Evolutionary conservation across 768 basidiomycete genomes (phyloP).

Genomic region (Peribolospora baueri): DNA sequence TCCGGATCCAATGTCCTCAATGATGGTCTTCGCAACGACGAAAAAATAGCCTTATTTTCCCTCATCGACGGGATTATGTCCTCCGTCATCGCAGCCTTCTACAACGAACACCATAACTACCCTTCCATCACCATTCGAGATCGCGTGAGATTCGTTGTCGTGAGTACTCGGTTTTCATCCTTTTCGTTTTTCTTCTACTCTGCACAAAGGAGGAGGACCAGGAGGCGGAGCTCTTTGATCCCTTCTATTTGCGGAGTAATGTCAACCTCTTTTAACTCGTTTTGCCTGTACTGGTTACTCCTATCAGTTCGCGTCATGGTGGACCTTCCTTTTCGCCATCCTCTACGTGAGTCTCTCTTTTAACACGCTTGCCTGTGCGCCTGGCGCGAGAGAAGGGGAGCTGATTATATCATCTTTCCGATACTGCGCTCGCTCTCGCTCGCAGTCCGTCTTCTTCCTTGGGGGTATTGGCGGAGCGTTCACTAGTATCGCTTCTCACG

Average conservation of each 20-base stretch:
- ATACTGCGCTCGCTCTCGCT: slow-evolving; percentile 6
- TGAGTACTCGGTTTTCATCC: background rate
- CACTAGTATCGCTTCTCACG: slow-evolving; percentile 12
- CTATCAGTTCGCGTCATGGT: slow-evolving; percentile 7
- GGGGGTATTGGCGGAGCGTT: too few relatives aligned
- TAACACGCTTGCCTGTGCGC: background rate
- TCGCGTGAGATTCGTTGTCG: background rate
- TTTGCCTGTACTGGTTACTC: slow-evolving; percentile 6
- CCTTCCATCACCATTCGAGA: slow-evolving; percentile 3
- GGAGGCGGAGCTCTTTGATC: too few relatives aligned
- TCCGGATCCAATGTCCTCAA: too few relatives aligned
- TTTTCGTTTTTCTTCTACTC: background rate
- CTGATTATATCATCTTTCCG: background rate
- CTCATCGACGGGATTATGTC: slow-evolving; percentile 6
- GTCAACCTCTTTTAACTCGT: background rate
- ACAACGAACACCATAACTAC: slow-evolving; percentile 6
- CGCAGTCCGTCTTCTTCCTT: slow-evolving; percentile 9
- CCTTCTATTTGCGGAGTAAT: too few relatives aligned
- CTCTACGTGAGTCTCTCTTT: slow-evolving; percentile 4
- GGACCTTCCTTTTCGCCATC: slow-evolving; percentile 10
- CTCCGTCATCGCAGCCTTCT: slow-evolving; percentile 4
- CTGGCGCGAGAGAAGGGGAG: background rate
- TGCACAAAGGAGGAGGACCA: too few relatives aligned
- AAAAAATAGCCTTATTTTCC: slow-evolving; percentile 2
- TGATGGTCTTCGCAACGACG: too few relatives aligned